Evolutionary conservation across 768 basidiomycete species (phyloP).

Genomic region (Termitomyces sp.): DNA sequence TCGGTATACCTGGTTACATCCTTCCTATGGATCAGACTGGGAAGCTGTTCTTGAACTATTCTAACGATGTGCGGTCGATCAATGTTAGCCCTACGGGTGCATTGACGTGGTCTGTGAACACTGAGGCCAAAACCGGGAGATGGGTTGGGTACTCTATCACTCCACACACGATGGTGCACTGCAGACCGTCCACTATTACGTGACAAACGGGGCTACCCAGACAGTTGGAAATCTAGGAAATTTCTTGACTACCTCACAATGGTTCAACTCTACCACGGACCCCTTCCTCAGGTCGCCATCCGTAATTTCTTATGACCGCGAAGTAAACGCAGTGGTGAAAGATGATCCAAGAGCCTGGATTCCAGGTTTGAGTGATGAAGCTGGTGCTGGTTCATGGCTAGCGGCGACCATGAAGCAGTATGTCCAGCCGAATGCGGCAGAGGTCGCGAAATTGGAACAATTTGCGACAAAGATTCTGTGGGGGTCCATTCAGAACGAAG

Average conservation of each 20-base stretch:
- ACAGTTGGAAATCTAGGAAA: constrained; percentile 44
- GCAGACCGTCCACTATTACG: constrained; percentile 50
- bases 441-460: constrained; percentile 46
- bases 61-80: constrained; percentile 35
- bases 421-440: constrained; percentile 47
- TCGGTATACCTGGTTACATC: constrained; percentile 50
- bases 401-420: constrained; percentile 54
- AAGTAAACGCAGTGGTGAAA: constrained; percentile 42
- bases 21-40: constrained; percentile 42
- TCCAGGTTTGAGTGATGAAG: constrained; percentile 54
- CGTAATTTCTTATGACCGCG: constrained; percentile 49
- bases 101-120: constrained; percentile 38
- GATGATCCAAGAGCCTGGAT: constrained; percentile 56
- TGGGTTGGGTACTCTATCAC: constrained; percentile 49
- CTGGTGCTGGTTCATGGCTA: constrained; percentile 55
- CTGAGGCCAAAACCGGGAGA: constrained; percentile 32
- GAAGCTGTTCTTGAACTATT: constrained; percentile 47
- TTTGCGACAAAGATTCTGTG: constrained; percentile 42
- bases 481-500: constrained; percentile 46
- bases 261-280: constrained; percentile 45
- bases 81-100: constrained; percentile 41
- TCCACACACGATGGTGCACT: constrained; percentile 39
- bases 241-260: constrained; percentile 50
- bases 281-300: constrained; percentile 51
- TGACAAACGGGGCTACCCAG: constrained; percentile 41